Percentiles rank a stretch among this genome's conserved stretches.
phyloP scores from a whole-genome alignment of 768 basidiomycete genomes.

The Cystobasidium onofrii region DNA sequence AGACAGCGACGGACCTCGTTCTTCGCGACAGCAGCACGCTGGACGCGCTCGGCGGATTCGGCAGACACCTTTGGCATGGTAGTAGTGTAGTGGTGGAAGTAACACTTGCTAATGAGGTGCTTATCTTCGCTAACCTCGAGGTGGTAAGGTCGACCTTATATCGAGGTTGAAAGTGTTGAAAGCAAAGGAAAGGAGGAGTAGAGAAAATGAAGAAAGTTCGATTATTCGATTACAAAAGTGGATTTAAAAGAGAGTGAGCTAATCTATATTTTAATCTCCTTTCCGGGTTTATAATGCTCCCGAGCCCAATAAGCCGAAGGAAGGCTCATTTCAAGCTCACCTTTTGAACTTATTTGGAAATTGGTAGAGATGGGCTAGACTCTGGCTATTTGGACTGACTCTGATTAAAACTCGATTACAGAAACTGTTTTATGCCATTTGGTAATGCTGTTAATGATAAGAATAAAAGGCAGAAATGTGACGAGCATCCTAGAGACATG shows the following conservation, averaged over 20 bases:
- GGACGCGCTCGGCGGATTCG: neutral
- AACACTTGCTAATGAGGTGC: neutral
- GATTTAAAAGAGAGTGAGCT: too few relatives aligned
- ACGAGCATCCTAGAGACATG: too few relatives aligned
- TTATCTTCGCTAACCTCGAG: neutral
- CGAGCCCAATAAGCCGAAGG: too few relatives aligned
- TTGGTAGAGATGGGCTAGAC: neutral
- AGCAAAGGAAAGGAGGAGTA: neutral
- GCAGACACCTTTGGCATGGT: neutral
- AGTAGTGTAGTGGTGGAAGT: neutral
- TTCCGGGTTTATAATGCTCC: too few relatives aligned
- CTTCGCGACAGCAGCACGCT: slow-evolving; percentile 5
- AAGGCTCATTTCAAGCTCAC: neutral
- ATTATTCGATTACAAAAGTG: too few relatives aligned
- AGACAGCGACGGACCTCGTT: slow-evolving; percentile 1
- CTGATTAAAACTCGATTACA: neutral
- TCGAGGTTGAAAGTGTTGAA: neutral
- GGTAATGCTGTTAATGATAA: too few relatives aligned
- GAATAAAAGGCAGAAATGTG: too few relatives aligned
- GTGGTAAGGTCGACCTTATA: neutral
- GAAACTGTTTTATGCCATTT: too few relatives aligned
- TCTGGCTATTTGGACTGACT: neutral
- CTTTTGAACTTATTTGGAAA: neutral
- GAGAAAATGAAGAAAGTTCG: too few relatives aligned
- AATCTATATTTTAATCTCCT: too few relatives aligned